Base-by-base conservation (phyloP, 1,139 yeast genomes). In the Suhomyces choctaworum region DNA sequence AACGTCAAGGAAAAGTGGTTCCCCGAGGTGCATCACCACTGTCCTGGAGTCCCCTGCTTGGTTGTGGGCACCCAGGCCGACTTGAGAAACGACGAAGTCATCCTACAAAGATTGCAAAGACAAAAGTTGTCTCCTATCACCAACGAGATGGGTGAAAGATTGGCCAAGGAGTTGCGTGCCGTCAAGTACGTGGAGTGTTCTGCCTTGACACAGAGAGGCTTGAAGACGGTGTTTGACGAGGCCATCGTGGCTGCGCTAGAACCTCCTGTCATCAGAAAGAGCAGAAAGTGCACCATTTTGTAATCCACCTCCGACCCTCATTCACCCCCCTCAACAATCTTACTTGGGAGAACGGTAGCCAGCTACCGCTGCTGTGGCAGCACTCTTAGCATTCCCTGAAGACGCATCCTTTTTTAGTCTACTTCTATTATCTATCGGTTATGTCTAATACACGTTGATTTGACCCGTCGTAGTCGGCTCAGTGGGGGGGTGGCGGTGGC, bases 1-100 rank as follows among this genome's bases (percentile, higher is more conserved):
- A 92, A 92, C 67, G 97, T 92, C 39, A 85, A 87, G 61, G 97
- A 90, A 65, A 92, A 92, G 64, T 92, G 98, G 98, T 83, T 88
- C 68, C 97, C 97, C 22, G 98, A 92, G 64, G 96, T 92, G 43
- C 92, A 87, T 56, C 97, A 90, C 65, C 97, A 92, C 66, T 92
- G 97, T 56, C 97, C 97, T 14, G 96, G 95, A 42, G 96, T 89
- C 31, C 97, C 97, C 21, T 89, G 96, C 55, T 76, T 90, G 52
- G 87, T 90, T 56, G 97, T 90, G 26, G 97, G 97, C 47, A 90
- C 97, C 15, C 97, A 90, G 66, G 82, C 87, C 41, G 98, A 90
- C 72, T 73, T 90, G 56, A 83, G 98, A 60, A 90, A 86, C 52
- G 97, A 92, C 60, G 92, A 90, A 44, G 86, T 87, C 31, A 86